Evolutionary conservation across 148 eudicot species (phyloP).

Genomic region (Suaeda aralocaspica): DNA sequence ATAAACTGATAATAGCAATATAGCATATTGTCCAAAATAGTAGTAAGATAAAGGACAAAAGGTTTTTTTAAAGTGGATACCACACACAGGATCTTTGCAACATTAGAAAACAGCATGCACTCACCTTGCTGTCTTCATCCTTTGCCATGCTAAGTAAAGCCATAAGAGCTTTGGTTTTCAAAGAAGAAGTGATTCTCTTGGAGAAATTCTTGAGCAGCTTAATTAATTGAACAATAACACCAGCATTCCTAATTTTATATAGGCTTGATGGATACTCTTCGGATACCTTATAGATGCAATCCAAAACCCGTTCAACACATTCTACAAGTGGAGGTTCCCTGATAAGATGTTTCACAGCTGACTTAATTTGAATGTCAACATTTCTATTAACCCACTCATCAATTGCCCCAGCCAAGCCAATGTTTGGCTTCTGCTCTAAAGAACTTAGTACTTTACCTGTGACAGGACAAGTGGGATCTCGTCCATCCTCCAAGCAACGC

Average conservation of each 20-base stretch:
- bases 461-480: slow-evolving; percentile 77
- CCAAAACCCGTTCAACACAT: slow-evolving; percentile 38
- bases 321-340: slow-evolving; percentile 38
- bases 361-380: slow-evolving; percentile 53
- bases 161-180: slow-evolving; percentile 60
- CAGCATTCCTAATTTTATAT: slow-evolving; percentile 54
- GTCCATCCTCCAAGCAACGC: slow-evolving; percentile 59
- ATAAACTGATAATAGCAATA: too few relatives aligned
- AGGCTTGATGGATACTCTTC: slow-evolving; percentile 55
- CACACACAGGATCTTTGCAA: not conserved
- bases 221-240: slow-evolving; percentile 38
- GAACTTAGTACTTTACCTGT: slow-evolving; percentile 57
- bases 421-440: slow-evolving; percentile 57
- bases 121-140: slow-evolving; percentile 71
- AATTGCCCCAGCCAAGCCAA: slow-evolving; percentile 71
- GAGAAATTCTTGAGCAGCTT: slow-evolving; percentile 40
- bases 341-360: slow-evolving; percentile 42
- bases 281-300: slow-evolving; percentile 43
- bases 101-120: slow-evolving; percentile 10
- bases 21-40: not conserved
- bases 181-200: slow-evolving; percentile 33
- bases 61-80: not conserved
- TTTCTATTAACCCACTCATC: slow-evolving; percentile 70
- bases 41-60: not conserved
- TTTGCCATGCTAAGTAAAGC: slow-evolving; percentile 55